Percentiles rank a stretch among this genome's conserved stretches.
Evolutionary conservation across 192 early-diverging fungal genomes (phyloP).

Genomic region (Umbelopsis ramanniana): DNA sequence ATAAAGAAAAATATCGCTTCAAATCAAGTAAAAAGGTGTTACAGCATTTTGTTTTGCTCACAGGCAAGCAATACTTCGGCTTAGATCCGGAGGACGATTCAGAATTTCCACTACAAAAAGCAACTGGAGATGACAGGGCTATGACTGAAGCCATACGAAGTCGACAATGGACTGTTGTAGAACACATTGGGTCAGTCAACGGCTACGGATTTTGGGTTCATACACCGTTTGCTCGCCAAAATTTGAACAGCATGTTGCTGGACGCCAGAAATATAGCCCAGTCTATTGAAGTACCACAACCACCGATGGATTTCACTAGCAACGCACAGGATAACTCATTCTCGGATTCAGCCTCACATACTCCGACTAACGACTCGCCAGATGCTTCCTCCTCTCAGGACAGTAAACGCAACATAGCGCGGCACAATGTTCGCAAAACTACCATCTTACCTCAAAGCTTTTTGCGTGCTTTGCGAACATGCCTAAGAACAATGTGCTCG

Average conservation of each 20-base stretch:
- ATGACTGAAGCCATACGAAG: conserved; percentile 8
- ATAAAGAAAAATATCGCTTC: conserved; percentile 14
- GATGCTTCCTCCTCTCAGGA: neutral
- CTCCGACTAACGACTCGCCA: too few species aligned
- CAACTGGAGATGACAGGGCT: conserved; percentile 10
- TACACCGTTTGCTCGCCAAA: conserved; percentile 5
- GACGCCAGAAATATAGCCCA: conserved; percentile 10
- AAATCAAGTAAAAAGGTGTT: conserved; percentile 18
- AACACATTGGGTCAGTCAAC: neutral
- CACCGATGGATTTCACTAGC: neutral
- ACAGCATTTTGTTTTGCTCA: conserved; percentile 17
- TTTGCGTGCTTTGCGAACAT: neutral
- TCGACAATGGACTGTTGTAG: neutral
- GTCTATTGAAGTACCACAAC: conserved; percentile 13
- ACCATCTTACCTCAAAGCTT: conserved; percentile 17
- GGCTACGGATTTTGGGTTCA: conserved; percentile 16
- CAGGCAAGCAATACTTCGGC: conserved; percentile 9
- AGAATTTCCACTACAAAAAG: conserved; percentile 5
- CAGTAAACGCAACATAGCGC: neutral
- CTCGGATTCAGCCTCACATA: neutral
- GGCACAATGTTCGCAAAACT: neutral
- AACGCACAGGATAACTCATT: neutral
- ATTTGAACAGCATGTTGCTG: conserved; percentile 16
- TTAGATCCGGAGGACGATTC: conserved; percentile 15
- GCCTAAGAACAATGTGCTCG: conserved; percentile 4